Evolutionary conservation across 768 basidiomycete species (phyloP).

Genomic region (Lactifluus rugatus): DNA sequence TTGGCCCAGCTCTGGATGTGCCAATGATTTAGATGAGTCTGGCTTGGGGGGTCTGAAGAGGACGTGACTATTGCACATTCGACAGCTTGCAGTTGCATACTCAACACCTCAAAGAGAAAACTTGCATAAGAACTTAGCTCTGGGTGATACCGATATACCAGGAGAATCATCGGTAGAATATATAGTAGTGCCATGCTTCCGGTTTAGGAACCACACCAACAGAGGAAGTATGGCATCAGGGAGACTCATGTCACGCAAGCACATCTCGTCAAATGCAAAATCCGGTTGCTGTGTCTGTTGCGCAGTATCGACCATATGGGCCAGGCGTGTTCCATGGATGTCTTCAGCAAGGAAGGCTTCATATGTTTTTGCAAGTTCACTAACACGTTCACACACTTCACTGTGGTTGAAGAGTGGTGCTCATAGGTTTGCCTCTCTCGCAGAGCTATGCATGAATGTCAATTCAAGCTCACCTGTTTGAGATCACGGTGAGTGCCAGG

Average conservation of each 20-base stretch:
- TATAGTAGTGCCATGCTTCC: too few species aligned
- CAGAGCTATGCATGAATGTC: slow-evolving; percentile 6
- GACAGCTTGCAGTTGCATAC: not conserved
- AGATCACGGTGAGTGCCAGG: too few species aligned
- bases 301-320: too few species aligned
- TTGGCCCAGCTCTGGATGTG: too few species aligned
- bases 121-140: too few species aligned
- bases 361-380: not conserved
- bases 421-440: slow-evolving; percentile 2
- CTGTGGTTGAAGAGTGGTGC: not conserved
- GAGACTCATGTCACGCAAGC: not conserved
- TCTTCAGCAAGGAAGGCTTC: not conserved
- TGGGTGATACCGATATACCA: too few species aligned
- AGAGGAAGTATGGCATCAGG: not conserved
- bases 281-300: too few species aligned
- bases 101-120: not conserved
- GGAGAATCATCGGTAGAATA: too few species aligned
- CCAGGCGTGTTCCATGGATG: not conserved
- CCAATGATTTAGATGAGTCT: too few species aligned
- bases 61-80: not conserved
- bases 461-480: slow-evolving; percentile 15
- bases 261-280: not conserved
- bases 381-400: not conserved
- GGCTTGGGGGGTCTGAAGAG: too few species aligned
- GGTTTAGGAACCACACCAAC: not conserved